Base-by-base conservation (phyloP, 1,284 basidiomycete genomes). In the Mrakiaceae sp. region DNA sequence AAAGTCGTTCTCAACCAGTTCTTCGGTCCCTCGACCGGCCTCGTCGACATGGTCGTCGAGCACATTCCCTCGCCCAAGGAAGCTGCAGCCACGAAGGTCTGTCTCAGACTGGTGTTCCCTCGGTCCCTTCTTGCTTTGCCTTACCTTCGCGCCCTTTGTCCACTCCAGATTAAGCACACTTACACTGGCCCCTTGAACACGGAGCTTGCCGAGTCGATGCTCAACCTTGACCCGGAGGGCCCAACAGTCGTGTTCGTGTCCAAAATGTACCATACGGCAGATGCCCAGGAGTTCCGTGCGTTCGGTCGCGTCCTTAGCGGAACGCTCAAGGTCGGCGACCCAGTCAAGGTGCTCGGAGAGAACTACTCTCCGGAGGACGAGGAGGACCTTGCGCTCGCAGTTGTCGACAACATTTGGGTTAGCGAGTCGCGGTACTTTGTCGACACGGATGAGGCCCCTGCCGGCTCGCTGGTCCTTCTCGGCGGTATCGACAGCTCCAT, bases 301-400 rank as follows among this genome's bases (percentile, higher is more conserved):
- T 95, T 95, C 71, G 96, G 95, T 40, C 84, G 96, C 67, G 87
- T 99, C 16, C 81, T 98, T 76, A 93, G 90, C 71, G 96, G 96
- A 16, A 95, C 92, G 0, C 79, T 96, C 12, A 79, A 81, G 70
- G 86, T 87, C 69, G 93, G 92, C 5, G 83, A 84, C 79, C 80
- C 86, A 44, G 82, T 99, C 70, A 96, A 95, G 78, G 94, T 98
- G n/a, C 81, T 98, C 9, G 96, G 96, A 64, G 95, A 98, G 75
- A 90, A 90, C 0, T 99, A 93, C 75, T 95, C 93, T 9, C 87
- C 89, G 11, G 94, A 98, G 72, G 96, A 98, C 72, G 95, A 98
- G 77, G 96, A 99, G 77, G 96, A 99, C 74, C 95, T 98, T 91
- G 83, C 87, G 72, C 84, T 86, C 68, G 86, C 84, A n/a, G 82